Percentiles rank a stretch among this genome's conserved stretches.
Evolutionary conservation across 2,329 filamentous ascomycete genomes (phyloP).

Genomic region (Dothiorella sarmentorum): DNA sequence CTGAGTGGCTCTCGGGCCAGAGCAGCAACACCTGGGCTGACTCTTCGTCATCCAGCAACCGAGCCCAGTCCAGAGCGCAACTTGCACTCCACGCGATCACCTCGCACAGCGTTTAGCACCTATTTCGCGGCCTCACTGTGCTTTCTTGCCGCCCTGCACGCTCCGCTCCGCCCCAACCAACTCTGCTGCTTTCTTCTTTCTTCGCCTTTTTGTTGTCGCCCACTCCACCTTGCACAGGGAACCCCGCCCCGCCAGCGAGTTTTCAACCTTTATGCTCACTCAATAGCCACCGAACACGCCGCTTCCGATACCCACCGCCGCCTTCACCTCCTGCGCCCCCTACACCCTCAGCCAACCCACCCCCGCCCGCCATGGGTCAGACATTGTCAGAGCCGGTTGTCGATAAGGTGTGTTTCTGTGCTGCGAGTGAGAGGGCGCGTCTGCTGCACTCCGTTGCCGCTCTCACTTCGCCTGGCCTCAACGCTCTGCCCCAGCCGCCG

Average conservation of each 20-base stretch:
- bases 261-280: constrained; percentile 19
- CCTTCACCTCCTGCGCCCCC: constrained; percentile 5
- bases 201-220: constrained; percentile 6
- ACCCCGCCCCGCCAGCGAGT: constrained; percentile 19
- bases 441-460: constrained; percentile 21
- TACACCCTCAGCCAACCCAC: neutral
- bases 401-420: constrained; percentile 72
- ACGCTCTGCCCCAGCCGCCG: neutral
- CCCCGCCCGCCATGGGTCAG: constrained; percentile 72
- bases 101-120: constrained; percentile 14
- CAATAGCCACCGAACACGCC: constrained; percentile 17
- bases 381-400: constrained; percentile 98
- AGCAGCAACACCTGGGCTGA: constrained; percentile 17
- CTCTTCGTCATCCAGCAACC: constrained; percentile 18
- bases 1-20: constrained; percentile 11
- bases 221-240: constrained; percentile 10
- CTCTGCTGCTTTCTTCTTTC: neutral
- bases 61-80: constrained; percentile 16
- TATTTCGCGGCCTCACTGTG: constrained; percentile 13
- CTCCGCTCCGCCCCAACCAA: constrained; percentile 1
- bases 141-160: neutral
- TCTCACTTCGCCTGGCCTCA: neutral
- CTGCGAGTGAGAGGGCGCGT: constrained; percentile 26
- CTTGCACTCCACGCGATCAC: constrained; percentile 18
- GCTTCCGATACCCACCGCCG: constrained; percentile 17